Conservation (phyloP, 495 filamentous ascomycete species). For the Collariella sp. region DNA sequence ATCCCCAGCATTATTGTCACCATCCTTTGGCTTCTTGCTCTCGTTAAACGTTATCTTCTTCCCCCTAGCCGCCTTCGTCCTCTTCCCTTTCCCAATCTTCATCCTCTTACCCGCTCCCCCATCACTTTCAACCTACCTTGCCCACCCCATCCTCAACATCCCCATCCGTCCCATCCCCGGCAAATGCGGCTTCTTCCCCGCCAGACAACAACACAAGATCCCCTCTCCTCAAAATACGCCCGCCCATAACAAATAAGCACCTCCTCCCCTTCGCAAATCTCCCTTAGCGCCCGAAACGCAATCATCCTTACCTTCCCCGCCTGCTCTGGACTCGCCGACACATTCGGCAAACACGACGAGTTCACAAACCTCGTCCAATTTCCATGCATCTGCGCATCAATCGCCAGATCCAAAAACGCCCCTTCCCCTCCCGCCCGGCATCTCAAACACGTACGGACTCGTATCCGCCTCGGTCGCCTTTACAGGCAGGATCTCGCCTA, state of each 20-base stretch:
- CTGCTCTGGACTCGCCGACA: not conserved
- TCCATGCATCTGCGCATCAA: constrained; percentile 11
- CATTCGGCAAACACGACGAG: constrained; percentile 17
- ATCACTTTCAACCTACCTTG: no score
- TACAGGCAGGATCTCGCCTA: constrained; percentile 2
- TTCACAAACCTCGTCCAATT: constrained; percentile 28
- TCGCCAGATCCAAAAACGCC: not conserved
- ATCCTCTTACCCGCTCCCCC: no score
- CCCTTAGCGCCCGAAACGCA: not conserved
- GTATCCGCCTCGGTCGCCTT: not conserved
- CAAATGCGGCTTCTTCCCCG: not conserved
- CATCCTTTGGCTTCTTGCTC: no score
- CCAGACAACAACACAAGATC: constrained; percentile 1
- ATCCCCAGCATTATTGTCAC: no score
- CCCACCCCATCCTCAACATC: no score
- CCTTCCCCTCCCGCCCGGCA: not conserved
- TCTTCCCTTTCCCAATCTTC: no score
- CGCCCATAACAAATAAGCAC: constrained; percentile 18
- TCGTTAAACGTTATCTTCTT: no score
- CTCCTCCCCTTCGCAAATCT: constrained; percentile 6
- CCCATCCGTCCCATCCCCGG: no score
- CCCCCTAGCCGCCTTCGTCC: no score
- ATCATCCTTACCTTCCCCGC: constrained; percentile 12
- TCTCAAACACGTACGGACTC: not conserved
- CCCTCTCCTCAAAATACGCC: constrained; percentile 12